These are phyloP conservation scores for Oenanthe sinensis DNA, from an alignment of 129 eudicot species.

Conservation along the genomic window DNA sequence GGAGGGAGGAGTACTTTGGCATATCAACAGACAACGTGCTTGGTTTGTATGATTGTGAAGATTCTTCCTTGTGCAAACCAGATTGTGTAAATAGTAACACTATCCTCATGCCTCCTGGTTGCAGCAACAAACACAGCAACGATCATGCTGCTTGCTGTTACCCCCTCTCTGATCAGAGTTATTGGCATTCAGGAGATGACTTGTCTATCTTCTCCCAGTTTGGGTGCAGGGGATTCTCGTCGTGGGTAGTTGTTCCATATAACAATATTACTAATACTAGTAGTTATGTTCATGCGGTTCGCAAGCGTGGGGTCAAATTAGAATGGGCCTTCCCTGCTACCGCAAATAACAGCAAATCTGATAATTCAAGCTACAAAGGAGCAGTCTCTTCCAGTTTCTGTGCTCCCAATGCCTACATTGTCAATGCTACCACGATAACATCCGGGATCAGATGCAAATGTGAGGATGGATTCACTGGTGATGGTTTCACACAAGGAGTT, in stretches of 20 bases:
- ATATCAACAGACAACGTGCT: constrained; percentile 71
- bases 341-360: background rate
- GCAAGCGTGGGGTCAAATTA: constrained; percentile 58
- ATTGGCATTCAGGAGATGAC: constrained; percentile 50
- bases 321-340: constrained; percentile 74
- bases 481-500: constrained; percentile 55
- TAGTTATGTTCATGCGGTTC: constrained; percentile 3
- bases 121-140: constrained; percentile 27
- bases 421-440: constrained; percentile 45
- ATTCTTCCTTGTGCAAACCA: constrained; percentile 63
- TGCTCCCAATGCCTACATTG: constrained; percentile 41
- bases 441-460: constrained; percentile 70
- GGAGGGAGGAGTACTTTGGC: constrained; percentile 38
- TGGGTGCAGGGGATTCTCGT: constrained; percentile 80
- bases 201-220: constrained; percentile 45
- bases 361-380: background rate
- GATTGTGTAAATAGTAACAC: constrained; percentile 28
- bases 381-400: constrained; percentile 18
- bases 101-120: constrained; percentile 19
- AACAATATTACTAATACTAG: background rate
- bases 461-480: constrained; percentile 58
- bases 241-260: constrained; percentile 46
- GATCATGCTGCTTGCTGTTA: constrained; percentile 56
- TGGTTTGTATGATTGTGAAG: constrained; percentile 80
- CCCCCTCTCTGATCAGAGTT: constrained; percentile 48